These are phyloP conservation scores for Acanthamoeba triangularis DNA, from an alignment of 208 protist species.

Conservation along the genomic window DNA sequence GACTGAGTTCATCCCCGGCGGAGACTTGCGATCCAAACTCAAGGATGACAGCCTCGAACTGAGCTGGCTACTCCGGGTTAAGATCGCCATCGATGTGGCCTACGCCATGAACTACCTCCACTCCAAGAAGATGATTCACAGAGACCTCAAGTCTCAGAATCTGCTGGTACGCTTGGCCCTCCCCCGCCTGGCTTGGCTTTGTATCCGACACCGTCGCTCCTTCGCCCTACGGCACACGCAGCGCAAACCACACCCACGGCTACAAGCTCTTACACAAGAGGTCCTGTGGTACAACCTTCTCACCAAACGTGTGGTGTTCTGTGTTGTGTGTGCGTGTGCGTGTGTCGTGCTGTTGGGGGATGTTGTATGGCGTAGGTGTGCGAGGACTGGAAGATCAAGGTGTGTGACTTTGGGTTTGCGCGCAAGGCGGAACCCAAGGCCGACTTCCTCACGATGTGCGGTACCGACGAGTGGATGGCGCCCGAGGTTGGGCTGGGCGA, in stretches of 20 bases:
- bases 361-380: background rate
- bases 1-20: constrained; percentile 51
- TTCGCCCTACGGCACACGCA: background rate
- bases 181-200: background rate
- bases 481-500: constrained; percentile 44
- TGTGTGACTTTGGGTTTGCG: constrained; percentile 71
- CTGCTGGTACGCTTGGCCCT: constrained; percentile 24
- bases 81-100: constrained; percentile 18
- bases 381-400: constrained; percentile 71
- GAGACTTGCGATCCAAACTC: background rate
- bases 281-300: no score
- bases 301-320: background rate
- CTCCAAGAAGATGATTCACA: constrained; percentile 61
- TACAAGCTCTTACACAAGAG: no score
- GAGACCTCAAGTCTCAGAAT: constrained; percentile 56
- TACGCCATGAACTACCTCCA: constrained; percentile 50
- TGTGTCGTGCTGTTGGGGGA: background rate
- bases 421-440: constrained; percentile 59
- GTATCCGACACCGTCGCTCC: background rate
- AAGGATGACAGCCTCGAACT: constrained; percentile 9
- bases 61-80: background rate
- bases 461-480: constrained; percentile 68
- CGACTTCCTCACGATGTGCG: constrained; percentile 61
- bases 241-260: no score
- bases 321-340: background rate